Base-by-base conservation (phyloP, 225 moss, liverwort and hornwort species). In the Sphagnum tenellum region DNA sequence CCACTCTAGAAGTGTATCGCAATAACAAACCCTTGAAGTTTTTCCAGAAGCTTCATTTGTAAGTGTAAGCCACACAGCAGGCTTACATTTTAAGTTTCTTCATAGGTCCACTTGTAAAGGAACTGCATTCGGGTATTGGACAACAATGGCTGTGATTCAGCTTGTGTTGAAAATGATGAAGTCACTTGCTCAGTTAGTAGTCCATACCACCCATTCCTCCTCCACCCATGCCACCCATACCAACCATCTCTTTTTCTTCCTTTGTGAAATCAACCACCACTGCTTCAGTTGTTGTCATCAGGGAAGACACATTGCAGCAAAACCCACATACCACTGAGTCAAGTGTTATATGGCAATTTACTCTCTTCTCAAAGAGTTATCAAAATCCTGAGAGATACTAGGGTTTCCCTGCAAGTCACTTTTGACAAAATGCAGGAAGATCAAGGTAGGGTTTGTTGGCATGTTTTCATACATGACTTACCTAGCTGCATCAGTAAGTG, bases 401-500 rank as follows among this genome's bases (percentile, higher is more conserved):
- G 3, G 56, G 13, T 4, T 8, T 11, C 29, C 29, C 29, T 29
- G 29, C 29, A 29, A 29, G 29, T 29, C n/a, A 13, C 13, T 56
- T 56, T 3, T 5, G 3, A 56, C 11, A 4, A 56, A 11, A 56
- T 5, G 66, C 56, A 50, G 61, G 49, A 9, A 56, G 61, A 58
- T 29, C 29, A 29, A 29, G 29, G 29, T 29, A 29, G 29, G 29
- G 29, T 29, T 29, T 0, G 0, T 29, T 0, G 29, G 29, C 29
- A 3, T 12, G 2, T 12, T 44, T 29, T 29, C 29, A 29, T 29
- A 12, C n/a, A 12, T 13, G 44, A 44, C 8, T 53, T 57, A 80
- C 80, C 80, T 81, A 55, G 80, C 80, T 56, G 80, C 80, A 68
- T 81, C 80, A 65, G 71, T 71, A 62, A 81, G 76, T 45, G 80